Evolutionary conservation across 352 stramenopile species (phyloP).

Genomic region (Globisporangium barbulae): DNA sequence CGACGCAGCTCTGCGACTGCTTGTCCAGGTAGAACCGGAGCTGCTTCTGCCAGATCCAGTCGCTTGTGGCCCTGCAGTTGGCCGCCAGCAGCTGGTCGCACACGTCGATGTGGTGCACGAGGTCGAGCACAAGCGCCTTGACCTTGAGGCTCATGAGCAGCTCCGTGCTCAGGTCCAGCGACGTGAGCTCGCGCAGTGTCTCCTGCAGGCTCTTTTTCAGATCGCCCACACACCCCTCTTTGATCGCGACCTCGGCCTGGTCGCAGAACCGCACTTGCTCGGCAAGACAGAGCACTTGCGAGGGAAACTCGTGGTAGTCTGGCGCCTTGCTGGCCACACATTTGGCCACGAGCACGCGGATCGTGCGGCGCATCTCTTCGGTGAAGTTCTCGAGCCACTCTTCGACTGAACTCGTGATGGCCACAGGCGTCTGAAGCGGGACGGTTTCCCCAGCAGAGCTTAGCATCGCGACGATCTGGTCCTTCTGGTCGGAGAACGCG

Average conservation of each 20-base stretch:
- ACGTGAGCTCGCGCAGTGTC: conserved; percentile 69
- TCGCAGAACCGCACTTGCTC: conserved; percentile 92
- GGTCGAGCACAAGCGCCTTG: conserved; percentile 93
- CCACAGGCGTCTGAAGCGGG: conserved; percentile 71
- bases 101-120: conserved; percentile 95
- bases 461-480: conserved; percentile 89
- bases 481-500: conserved; percentile 81
- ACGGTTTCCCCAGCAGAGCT: conserved; percentile 84
- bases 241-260: conserved; percentile 84
- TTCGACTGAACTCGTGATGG: conserved; percentile 89
- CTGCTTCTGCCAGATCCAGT: conserved; percentile 94
- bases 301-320: conserved; percentile 90
- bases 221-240: conserved; percentile 55
- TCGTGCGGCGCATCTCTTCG: conserved; percentile 89
- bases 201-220: conserved; percentile 70
- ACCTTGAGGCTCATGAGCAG: conserved; percentile 92
- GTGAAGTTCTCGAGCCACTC: conserved; percentile 93
- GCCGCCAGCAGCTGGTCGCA: conserved; percentile 83
- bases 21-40: conserved; percentile 90
- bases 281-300: conserved; percentile 89
- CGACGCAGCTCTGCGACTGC: conserved; percentile 31
- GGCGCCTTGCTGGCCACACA: conserved; percentile 75
- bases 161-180: conserved; percentile 83
- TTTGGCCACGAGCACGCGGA: conserved; percentile 67
- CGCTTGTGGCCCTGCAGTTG: conserved; percentile 52